These are phyloP conservation scores for Breviolum minutum DNA, from an alignment of 73 alveolate genomes.

Conservation along the genomic window DNA sequence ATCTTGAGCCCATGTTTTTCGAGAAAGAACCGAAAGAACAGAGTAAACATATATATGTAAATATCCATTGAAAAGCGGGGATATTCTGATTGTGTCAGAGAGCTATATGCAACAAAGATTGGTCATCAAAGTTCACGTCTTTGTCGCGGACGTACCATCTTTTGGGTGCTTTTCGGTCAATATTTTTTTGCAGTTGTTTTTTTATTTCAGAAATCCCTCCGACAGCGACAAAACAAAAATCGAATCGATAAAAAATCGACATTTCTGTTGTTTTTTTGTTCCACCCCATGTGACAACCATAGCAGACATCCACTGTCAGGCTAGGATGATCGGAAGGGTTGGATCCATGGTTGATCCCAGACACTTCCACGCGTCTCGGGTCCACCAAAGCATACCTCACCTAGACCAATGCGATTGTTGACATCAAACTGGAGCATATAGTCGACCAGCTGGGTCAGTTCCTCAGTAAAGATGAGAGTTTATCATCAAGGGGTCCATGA, in stretches of 20 bases:
- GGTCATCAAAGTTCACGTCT: too few relatives aligned
- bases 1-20: neutral
- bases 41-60: neutral
- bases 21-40: neutral
- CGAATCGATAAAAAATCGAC: too few relatives aligned
- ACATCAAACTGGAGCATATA: constrained; percentile 80
- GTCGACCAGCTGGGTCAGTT: constrained; percentile 73
- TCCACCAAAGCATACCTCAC: constrained; percentile 28
- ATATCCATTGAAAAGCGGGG: neutral
- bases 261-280: neutral
- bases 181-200: too few relatives aligned
- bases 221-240: too few relatives aligned
- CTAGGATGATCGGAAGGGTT: neutral
- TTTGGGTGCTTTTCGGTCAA: too few relatives aligned
- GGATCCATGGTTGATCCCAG: constrained; percentile 59
- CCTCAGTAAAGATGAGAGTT: neutral
- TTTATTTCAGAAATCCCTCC: too few relatives aligned
- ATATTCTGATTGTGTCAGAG: neutral
- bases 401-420: constrained; percentile 36
- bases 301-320: neutral
- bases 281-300: neutral
- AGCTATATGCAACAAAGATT: neutral
- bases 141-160: too few relatives aligned
- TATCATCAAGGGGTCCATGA: too few relatives aligned
- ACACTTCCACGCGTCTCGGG: constrained; percentile 57